These are phyloP conservation scores for Viola odorata DNA, from an alignment of 345 rosid species.

Conservation along the genomic window DNA sequence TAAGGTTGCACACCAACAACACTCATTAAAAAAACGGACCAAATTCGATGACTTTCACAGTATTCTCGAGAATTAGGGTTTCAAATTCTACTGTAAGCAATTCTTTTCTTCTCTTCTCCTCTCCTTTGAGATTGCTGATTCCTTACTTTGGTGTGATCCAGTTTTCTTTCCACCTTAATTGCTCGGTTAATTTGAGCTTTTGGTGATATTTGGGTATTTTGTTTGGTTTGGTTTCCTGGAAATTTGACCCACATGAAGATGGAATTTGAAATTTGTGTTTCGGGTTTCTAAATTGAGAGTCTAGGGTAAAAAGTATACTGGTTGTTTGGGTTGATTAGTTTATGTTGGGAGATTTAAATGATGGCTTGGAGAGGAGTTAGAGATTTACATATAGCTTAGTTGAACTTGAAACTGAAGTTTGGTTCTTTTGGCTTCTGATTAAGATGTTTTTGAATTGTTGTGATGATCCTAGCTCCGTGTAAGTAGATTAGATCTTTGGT, in stretches of 20 bases:
- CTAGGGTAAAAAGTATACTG: background rate
- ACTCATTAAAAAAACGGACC: conserved; percentile 6
- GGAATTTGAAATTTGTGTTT: background rate
- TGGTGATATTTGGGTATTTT: background rate
- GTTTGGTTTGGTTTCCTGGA: conserved; percentile 10
- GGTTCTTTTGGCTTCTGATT: background rate
- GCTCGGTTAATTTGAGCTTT: conserved; percentile 1
- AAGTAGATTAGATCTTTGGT: background rate
- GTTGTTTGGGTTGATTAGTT: background rate
- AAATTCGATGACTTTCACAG: conserved; percentile 15
- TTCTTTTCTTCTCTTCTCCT: background rate
- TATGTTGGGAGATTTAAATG: background rate
- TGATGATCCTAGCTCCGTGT: background rate
- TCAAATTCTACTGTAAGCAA: conserved; percentile 20
- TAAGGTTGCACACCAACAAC: conserved; percentile 27
- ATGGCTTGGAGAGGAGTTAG: conserved; percentile 4
- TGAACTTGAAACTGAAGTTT: background rate
- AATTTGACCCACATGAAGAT: conserved; percentile 1
- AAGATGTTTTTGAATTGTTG: conserved; percentile 1
- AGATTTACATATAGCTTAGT: conserved; percentile 8
- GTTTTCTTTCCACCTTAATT: background rate
- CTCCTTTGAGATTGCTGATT: background rate
- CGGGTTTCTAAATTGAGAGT: background rate
- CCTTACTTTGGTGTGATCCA: background rate
- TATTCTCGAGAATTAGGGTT: conserved; percentile 8